Base-by-base conservation (phyloP, 2,329 filamentous ascomycete species). In the Lojkania enalia region DNA sequence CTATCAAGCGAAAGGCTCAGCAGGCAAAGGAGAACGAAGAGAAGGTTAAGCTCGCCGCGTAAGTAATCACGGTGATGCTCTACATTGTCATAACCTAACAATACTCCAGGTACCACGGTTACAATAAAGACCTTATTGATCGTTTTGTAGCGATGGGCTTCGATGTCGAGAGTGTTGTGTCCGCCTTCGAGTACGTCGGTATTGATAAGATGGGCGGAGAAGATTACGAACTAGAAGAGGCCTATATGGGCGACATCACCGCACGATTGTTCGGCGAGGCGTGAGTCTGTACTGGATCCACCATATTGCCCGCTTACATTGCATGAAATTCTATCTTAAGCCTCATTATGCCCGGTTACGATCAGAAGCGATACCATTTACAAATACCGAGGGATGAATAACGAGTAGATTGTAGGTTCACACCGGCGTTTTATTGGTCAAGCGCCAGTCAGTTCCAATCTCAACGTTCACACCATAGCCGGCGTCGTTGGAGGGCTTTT, bases 141-240 rank as follows among this genome's bases (percentile, higher is more conserved):
- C 81, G 86, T 3, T 97, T 97, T 58, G 83, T 88, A 13, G 81
- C 77, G 58, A 97, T 97, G 92, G 92, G 92, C 9, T 97, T 97
- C 59, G 85, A 90, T 44, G 80, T 95, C 2, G 87, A 91, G 37
- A 79, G 81, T n/a, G 90, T 97, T 1, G 90, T 96, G 0, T 81
- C 86, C 7, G 88, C 90, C 0, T 95, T 96, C 61, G 79, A 86
- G 40, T 87, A 81, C 49, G 85, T 94, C 5, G 87, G 88, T 4
- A 91, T 96, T 55, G 88, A 92, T 51, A 81, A 82, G 14, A 89
- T 86, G 56, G 81, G 79, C 19, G 90, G 90, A 0, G 77, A 85
- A 55, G 87, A 94, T 64, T 94, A 95, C 66, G 85, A 88, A 59
- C 75, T 96, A n/a, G 89, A 95, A 63, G 88, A 94, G 60, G 90